phyloP scores from a whole-genome alignment of 2,329 filamentous ascomycete species.

The Xylaria digitata region DNA sequence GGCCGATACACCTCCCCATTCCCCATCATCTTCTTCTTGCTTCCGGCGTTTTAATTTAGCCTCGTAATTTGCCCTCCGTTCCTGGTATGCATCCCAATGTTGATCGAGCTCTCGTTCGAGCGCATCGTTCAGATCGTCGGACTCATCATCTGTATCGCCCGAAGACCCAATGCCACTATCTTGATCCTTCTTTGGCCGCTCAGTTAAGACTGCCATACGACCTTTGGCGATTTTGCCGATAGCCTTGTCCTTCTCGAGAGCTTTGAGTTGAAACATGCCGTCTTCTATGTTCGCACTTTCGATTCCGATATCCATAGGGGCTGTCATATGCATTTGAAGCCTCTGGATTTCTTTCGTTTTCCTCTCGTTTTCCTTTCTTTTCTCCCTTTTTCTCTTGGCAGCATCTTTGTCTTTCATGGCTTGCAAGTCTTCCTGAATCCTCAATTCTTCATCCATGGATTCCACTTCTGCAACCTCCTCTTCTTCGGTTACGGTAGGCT shows the following conservation, averaged over 20 bases:
- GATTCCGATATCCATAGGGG: conserved; percentile 94
- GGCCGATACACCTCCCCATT: conserved; percentile 90
- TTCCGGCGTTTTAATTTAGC: conserved; percentile 89
- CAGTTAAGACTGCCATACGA: conserved; percentile 77
- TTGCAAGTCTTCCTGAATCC: conserved; percentile 88
- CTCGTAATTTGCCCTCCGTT: conserved; percentile 83
- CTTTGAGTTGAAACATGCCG: conserved; percentile 86
- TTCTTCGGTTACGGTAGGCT: conserved; percentile 58
- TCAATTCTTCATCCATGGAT: conserved; percentile 93
- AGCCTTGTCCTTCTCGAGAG: conserved; percentile 79
- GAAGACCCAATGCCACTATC: conserved; percentile 69
- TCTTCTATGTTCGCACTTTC: conserved; percentile 85
- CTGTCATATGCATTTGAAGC: conserved; percentile 97
- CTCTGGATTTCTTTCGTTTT: conserved; percentile 96
- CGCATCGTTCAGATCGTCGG: conserved; percentile 82
- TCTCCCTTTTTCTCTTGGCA: conserved; percentile 82
- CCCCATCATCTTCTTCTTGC: conserved; percentile 83
- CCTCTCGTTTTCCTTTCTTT: conserved; percentile 88
- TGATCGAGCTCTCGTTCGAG: conserved; percentile 87
- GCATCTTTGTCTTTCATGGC: conserved; percentile 82
- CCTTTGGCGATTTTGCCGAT: conserved; percentile 77
- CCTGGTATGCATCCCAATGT: conserved; percentile 82
- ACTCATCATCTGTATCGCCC: conserved; percentile 68
- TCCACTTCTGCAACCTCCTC: conserved; percentile 85
- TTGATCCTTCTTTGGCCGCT: conserved; percentile 67